These are phyloP conservation scores for Botrytis paeoniae DNA, from an alignment of 2,329 filamentous ascomycete species.

Conservation along the genomic window DNA sequence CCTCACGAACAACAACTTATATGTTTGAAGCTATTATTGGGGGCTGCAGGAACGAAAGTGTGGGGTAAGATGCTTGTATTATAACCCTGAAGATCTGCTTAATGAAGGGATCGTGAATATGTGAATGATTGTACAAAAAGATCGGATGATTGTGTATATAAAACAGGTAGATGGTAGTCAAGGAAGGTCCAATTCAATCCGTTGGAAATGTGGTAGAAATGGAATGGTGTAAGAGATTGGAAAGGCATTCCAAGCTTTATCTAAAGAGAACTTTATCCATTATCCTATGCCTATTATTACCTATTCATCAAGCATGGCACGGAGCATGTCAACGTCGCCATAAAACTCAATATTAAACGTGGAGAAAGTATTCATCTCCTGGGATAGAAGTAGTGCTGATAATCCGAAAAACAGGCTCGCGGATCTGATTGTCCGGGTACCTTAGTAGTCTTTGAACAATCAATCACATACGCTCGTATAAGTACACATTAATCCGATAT, in stretches of 20 bases:
- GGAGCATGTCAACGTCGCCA: conserved; percentile 11
- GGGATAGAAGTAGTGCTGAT: conserved; percentile 7
- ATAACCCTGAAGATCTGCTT: conserved; percentile 2
- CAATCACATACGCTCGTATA: not conserved
- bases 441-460: not conserved
- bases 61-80: conserved; percentile 26
- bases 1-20: not conserved
- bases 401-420: not conserved
- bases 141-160: not conserved
- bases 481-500: not conserved
- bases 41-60: conserved; percentile 27
- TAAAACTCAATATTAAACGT: conserved; percentile 9
- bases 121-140: not conserved
- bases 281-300: not conserved
- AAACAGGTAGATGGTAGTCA: no score
- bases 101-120: not conserved
- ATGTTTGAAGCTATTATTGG: conserved; percentile 10
- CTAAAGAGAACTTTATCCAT: not conserved
- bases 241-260: not conserved
- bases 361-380: conserved; percentile 18
- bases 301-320: conserved; percentile 13
- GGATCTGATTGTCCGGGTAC: not conserved
- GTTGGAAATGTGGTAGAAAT: not conserved
- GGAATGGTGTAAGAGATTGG: not conserved
- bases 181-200: not conserved